Conservation (phyloP, 1,139 yeast species). For the Saccharomyces hybrid region DNA sequence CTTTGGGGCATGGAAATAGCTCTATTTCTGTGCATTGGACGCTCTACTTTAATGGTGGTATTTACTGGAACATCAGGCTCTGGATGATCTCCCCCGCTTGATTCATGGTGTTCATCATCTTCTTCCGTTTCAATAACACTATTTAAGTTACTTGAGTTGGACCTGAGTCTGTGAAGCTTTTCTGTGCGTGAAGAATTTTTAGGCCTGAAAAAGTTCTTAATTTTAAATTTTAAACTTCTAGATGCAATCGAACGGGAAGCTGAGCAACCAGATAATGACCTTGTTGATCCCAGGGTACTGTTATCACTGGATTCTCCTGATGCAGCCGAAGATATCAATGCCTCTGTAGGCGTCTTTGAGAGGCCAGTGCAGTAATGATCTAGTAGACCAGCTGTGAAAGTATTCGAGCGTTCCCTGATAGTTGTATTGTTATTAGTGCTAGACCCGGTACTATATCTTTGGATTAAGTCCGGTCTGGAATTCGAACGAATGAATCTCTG, state of each 20-base stretch:
- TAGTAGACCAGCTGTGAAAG: not conserved
- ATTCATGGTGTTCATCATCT: constrained; percentile 3
- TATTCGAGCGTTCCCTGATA: not conserved
- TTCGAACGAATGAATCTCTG: not conserved
- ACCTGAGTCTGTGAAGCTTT: not conserved
- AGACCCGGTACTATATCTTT: not conserved
- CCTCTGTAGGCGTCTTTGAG: not conserved
- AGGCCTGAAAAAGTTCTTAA: not conserved
- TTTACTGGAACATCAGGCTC: not conserved
- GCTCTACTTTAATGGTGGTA: not conserved
- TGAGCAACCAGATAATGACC: not conserved
- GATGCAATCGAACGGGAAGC: not conserved
- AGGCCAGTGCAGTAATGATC: not conserved
- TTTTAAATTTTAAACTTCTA: not conserved
- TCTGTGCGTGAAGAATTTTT: not conserved
- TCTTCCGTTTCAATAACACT: constrained; percentile 10
- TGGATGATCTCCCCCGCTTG: not conserved
- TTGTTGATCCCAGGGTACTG: not conserved
- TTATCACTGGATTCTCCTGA: not conserved
- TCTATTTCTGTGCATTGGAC: not conserved
- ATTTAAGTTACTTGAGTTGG: constrained; percentile 3
- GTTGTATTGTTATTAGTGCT: not conserved
- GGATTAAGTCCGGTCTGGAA: not conserved
- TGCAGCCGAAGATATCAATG: not conserved
- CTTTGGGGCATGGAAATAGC: not conserved